Evolutionary conservation across 257 asterid species (phyloP).

Genomic region (Leptodermis oblonga): DNA sequence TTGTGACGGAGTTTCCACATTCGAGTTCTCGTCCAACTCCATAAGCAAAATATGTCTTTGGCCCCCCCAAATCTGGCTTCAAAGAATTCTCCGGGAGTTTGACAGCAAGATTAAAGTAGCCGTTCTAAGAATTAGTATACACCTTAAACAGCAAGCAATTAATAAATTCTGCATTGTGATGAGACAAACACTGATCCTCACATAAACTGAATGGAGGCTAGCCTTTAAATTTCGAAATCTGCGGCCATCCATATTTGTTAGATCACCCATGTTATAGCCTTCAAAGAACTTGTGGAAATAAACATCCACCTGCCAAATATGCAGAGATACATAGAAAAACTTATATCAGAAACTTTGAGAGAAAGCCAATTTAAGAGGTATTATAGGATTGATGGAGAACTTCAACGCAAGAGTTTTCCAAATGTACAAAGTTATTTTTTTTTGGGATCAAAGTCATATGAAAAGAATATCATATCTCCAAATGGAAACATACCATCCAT

Average conservation of each 20-base stretch:
- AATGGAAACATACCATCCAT: not conserved
- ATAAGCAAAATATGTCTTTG: conserved; percentile 87
- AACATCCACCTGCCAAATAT: conserved; percentile 53
- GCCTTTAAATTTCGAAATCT: conserved; percentile 74
- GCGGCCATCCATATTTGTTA: conserved; percentile 51
- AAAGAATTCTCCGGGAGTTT: conserved; percentile 46
- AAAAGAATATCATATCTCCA: not conserved
- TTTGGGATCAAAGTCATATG: not conserved
- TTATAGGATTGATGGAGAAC: not conserved
- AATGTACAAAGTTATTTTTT: not conserved
- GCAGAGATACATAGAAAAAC: not conserved
- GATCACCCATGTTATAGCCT: conserved; percentile 43
- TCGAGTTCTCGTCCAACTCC: conserved; percentile 72
- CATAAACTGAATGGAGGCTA: conserved; percentile 87
- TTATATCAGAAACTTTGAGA: not conserved
- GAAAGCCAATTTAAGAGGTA: not conserved
- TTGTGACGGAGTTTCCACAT: conserved; percentile 91
- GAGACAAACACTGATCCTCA: conserved; percentile 74
- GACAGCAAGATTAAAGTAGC: conserved; percentile 63
- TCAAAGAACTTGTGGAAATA: conserved; percentile 61
- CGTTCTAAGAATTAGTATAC: conserved; percentile 61
- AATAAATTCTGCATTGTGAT: conserved; percentile 76
- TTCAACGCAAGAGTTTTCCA: not conserved
- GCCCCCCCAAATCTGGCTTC: conserved; percentile 93
- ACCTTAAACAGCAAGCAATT: conserved; percentile 80